phyloP scores from a whole-genome alignment of 805 yeast species.

The Candida coleopterorum region DNA sequence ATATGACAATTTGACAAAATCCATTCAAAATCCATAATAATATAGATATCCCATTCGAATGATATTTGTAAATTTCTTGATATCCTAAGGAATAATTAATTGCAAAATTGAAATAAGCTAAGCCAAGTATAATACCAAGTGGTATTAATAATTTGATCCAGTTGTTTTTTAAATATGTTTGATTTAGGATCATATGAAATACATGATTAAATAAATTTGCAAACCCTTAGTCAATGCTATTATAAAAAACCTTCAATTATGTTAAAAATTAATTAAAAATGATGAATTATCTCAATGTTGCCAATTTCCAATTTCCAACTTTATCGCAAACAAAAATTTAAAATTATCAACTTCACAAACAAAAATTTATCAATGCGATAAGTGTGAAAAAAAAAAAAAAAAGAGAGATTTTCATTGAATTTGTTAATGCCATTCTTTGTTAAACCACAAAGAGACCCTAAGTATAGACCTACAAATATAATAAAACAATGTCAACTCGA shows the following conservation, averaged over 20 bases:
- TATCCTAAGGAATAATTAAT: slow-evolving; percentile 43
- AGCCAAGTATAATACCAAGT: slow-evolving; percentile 17
- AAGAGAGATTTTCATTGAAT: no score
- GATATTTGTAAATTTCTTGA: slow-evolving; percentile 26
- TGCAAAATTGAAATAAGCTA: slow-evolving; percentile 42
- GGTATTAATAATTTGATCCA: slow-evolving; percentile 22
- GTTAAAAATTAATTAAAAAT: no score
- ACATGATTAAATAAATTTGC: neutral
- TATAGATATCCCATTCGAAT: slow-evolving; percentile 29
- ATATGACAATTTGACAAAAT: slow-evolving; percentile 16
- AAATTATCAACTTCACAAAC: neutral
- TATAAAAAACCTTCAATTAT: no score
- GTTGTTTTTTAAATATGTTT: neutral
- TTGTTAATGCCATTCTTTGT: no score
- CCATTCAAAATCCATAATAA: slow-evolving; percentile 30
- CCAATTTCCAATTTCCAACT: no score
- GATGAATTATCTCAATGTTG: no score
- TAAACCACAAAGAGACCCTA: slow-evolving; percentile 15
- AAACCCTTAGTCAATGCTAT: neutral
- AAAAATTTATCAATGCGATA: no score
- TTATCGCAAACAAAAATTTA: neutral
- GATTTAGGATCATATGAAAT: slow-evolving; percentile 1
- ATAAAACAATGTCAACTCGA: slow-evolving; percentile 21
- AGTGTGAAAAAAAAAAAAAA: no score
- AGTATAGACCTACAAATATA: slow-evolving; percentile 31